Conservation (phyloP, 257 asterid genomes). For the Scutellaria baicalensis region DNA sequence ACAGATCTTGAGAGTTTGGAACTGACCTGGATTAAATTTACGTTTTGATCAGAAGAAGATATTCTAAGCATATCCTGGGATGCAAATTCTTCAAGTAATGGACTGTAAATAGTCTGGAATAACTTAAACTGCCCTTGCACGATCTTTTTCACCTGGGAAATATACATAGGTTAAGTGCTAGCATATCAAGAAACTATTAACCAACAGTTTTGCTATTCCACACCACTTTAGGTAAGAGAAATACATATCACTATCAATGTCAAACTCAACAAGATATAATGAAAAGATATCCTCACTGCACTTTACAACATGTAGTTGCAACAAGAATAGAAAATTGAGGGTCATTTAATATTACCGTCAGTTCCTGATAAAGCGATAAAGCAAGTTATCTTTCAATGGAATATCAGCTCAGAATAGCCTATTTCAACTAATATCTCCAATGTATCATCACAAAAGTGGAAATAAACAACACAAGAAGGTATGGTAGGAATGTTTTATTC, state of each 20-base stretch:
- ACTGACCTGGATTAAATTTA: slow-evolving; percentile 57
- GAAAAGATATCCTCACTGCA: background rate
- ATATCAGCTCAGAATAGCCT: background rate
- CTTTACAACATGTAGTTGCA: background rate
- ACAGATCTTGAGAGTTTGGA: slow-evolving; percentile 9
- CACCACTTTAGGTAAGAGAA: slow-evolving; percentile 1
- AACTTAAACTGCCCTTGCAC: slow-evolving; percentile 70
- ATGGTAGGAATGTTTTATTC: background rate
- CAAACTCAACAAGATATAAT: background rate
- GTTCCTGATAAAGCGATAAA: background rate
- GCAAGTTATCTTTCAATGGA: background rate
- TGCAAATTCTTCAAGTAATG: slow-evolving; percentile 60
- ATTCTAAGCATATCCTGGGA: slow-evolving; percentile 46
- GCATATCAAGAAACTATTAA: background rate
- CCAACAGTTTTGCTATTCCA: background rate
- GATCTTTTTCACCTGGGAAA: slow-evolving; percentile 61
- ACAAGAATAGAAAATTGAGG: background rate
- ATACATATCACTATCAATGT: background rate
- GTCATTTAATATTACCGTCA: background rate
- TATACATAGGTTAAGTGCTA: slow-evolving; percentile 6
- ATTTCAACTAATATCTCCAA: background rate
- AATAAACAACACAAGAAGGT: background rate
- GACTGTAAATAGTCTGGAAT: slow-evolving; percentile 56
- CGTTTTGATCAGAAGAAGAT: slow-evolving; percentile 36
- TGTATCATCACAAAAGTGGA: background rate